Percentiles rank a stretch among this genome's conserved stretches.
phyloP scores from a whole-genome alignment of 2,329 filamentous ascomycete genomes.

The Cladosporium cucumerinum region DNA sequence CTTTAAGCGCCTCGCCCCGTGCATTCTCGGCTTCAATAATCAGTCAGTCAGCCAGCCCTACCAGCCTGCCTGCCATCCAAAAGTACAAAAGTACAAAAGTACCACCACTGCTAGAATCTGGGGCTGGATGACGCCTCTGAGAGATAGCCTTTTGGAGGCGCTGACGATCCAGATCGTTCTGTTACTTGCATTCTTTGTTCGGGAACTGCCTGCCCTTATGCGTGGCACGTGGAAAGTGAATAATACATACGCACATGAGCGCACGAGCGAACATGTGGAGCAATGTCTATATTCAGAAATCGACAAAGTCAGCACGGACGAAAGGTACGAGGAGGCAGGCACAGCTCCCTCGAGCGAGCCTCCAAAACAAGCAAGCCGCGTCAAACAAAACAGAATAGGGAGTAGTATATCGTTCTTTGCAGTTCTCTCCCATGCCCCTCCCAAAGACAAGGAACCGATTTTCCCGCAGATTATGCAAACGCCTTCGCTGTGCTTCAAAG shows the following conservation, averaged over 20 bases:
- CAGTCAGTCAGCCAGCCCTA: not conserved
- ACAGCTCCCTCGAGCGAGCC: not conserved
- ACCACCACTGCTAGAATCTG: not conserved
- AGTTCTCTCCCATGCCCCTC: not conserved
- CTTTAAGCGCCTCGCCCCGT: not conserved
- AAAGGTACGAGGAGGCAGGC: not conserved
- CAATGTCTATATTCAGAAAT: not conserved
- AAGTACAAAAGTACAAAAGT: not conserved
- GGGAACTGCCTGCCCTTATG: not conserved
- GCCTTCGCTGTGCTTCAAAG: constrained; percentile 5
- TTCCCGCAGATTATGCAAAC: not conserved
- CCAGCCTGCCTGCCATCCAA: not conserved
- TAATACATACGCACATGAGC: not conserved
- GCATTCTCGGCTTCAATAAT: not conserved
- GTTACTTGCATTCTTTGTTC: not conserved
- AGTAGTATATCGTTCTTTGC: constrained; percentile 3
- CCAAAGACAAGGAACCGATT: not conserved
- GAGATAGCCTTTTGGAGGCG: not conserved
- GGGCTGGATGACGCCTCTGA: not conserved
- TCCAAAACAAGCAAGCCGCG: not conserved
- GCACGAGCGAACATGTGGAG: not conserved
- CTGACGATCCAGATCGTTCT: not conserved
- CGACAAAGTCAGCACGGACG: not conserved
- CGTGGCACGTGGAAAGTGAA: not conserved
- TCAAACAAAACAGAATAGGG: not conserved